Conservation (phyloP, 352 stramenopile species). For the Globisporangium spiculum region DNA sequence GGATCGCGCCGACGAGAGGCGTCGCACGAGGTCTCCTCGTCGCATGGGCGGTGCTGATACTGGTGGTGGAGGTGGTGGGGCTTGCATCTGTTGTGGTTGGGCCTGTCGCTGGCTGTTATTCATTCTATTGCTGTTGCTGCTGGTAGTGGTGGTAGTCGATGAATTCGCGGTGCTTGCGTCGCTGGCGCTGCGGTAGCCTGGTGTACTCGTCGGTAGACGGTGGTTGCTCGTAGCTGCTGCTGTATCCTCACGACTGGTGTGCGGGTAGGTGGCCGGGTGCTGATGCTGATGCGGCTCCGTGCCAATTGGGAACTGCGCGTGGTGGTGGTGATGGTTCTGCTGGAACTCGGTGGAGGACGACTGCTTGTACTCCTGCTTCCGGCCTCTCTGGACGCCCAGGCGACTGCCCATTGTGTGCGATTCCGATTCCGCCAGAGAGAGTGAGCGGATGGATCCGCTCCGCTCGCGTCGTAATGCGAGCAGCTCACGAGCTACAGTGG, state of each 20-base stretch:
- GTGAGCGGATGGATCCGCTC: not conserved
- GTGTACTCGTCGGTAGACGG: slow-evolving; percentile 1
- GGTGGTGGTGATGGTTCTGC: not conserved
- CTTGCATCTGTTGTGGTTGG: not conserved
- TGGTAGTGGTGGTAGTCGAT: not conserved
- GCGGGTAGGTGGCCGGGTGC: not conserved
- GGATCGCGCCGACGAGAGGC: slow-evolving; percentile 15
- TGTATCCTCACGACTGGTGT: not conserved
- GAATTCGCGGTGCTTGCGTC: not conserved
- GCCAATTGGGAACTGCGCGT: slow-evolving; percentile 14
- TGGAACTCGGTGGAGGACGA: slow-evolving; percentile 7
- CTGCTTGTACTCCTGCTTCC: slow-evolving; percentile 2
- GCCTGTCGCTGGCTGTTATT: not conserved
- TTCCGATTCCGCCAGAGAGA: slow-evolving; percentile 10
- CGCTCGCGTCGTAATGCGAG: not conserved
- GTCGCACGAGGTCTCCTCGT: slow-evolving; percentile 15
- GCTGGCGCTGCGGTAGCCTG: not conserved
- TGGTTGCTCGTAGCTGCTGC: not conserved
- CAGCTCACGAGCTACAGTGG: not conserved
- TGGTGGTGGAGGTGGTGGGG: not conserved
- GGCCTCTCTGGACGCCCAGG: slow-evolving; percentile 6
- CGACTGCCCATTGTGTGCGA: slow-evolving; percentile 4
- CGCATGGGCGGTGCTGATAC: not conserved
- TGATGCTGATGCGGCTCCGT: not conserved
- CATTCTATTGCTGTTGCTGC: not conserved